Evolutionary conservation across 257 asterid genomes (phyloP).

Genomic region (Lithospermum erythrorhizon): DNA sequence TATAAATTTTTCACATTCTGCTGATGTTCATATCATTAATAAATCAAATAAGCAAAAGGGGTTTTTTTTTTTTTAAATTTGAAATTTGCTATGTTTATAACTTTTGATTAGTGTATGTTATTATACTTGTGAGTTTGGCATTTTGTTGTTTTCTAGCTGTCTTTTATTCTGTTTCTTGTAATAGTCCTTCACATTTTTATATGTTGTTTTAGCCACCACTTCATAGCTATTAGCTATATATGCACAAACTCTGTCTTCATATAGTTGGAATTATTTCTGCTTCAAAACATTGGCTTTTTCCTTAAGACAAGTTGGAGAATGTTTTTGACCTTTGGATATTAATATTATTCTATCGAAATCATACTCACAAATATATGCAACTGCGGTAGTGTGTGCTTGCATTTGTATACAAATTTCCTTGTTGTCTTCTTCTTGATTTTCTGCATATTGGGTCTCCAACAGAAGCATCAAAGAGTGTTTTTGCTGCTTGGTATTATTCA

Average conservation of each 20-base stretch:
- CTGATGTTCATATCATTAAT: too few relatives aligned
- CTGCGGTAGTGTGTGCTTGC: too few relatives aligned
- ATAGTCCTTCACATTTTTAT: constrained; percentile 59
- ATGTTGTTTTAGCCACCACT: constrained; percentile 10
- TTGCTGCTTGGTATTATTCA: constrained; percentile 23
- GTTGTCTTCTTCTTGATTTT: constrained; percentile 23
- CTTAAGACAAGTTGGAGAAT: constrained; percentile 54
- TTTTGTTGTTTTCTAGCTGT: constrained; percentile 82
- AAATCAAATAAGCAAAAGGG: too few relatives aligned
- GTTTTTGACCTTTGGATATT: constrained; percentile 61
- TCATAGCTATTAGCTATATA: not conserved
- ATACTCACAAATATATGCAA: not conserved
- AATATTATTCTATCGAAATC: constrained; percentile 29
- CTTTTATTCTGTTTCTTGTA: constrained; percentile 76
- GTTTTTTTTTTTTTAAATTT: constrained; percentile 20
- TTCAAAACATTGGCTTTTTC: constrained; percentile 43
- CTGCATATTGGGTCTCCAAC: constrained; percentile 36
- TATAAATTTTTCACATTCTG: too few relatives aligned
- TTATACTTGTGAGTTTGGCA: constrained; percentile 15
- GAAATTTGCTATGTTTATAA: constrained; percentile 77
- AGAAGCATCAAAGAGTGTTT: constrained; percentile 30
- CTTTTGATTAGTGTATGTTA: constrained; percentile 42
- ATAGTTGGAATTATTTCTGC: constrained; percentile 55
- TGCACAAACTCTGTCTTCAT: constrained; percentile 35
- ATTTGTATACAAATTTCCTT: constrained; percentile 14